A percentile compares a stretch with the other conserved stretches of the same genome.
These are phyloP conservation scores for Fusarium concolor DNA, from an alignment of 2,329 filamentous ascomycete genomes.

Conservation along the genomic window DNA sequence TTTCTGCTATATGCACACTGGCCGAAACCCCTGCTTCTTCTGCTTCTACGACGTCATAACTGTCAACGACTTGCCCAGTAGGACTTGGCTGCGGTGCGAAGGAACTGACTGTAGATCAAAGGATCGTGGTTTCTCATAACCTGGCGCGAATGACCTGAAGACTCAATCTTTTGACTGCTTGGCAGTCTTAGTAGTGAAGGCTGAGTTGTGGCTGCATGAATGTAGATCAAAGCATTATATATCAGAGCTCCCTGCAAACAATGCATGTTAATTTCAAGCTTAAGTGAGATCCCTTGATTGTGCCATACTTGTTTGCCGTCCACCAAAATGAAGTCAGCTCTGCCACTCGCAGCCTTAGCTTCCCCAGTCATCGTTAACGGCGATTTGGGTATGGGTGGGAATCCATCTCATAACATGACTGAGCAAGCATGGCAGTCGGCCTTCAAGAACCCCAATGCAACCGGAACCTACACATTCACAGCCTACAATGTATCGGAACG, in stretches of 20 bases:
- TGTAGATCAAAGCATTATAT: background rate
- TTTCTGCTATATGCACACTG: background rate
- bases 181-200: background rate
- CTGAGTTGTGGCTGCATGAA: background rate
- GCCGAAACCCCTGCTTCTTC: background rate
- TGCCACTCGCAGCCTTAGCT: background rate
- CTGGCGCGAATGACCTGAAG: background rate
- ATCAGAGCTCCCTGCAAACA: background rate
- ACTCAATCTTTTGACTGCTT: background rate
- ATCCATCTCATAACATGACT: background rate
- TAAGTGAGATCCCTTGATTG: background rate
- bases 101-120: background rate
- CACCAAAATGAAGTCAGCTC: background rate
- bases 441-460: conserved; percentile 25
- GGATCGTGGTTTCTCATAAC: background rate
- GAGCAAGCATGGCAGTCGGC: conserved; percentile 13
- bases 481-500: conserved; percentile 17
- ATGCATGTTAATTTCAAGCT: background rate
- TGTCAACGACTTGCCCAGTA: background rate
- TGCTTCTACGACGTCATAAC: background rate
- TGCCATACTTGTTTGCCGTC: too few species aligned
- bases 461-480: conserved; percentile 11
- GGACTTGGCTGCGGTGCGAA: background rate
- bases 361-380: conserved; percentile 5
- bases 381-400: background rate